phyloP scores from a whole-genome alignment of 768 basidiomycete genomes.

The Rhizopogon sp. region DNA sequence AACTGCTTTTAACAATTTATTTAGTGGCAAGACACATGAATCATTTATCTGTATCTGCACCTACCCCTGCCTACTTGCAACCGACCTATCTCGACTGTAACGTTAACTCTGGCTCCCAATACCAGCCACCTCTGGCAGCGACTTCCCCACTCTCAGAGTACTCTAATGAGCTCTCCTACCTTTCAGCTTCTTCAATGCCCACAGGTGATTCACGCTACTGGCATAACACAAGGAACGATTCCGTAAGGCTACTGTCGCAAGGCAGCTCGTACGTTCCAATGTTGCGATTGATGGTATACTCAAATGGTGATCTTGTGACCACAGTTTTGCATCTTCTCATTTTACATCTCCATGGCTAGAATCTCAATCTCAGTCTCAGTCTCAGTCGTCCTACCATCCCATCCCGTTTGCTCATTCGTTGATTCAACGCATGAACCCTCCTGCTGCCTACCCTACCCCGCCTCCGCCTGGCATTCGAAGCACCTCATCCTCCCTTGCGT shows the following conservation, averaged over 20 bases:
- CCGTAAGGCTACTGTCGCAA: constrained; percentile 55
- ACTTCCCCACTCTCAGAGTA: constrained; percentile 66
- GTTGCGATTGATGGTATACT: neutral
- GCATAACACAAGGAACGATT: constrained; percentile 57
- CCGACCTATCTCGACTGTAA: constrained; percentile 42
- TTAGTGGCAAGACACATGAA: constrained; percentile 65
- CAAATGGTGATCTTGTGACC: constrained; percentile 4
- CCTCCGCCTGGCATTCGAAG: constrained; percentile 57
- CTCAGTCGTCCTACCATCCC: constrained; percentile 49
- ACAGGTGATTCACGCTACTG: constrained; percentile 53
- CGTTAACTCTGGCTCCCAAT: constrained; percentile 13
- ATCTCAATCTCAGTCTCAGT: constrained; percentile 40
- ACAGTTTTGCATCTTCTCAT: constrained; percentile 20
- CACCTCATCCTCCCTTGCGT: constrained; percentile 73
- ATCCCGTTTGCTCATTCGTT: constrained; percentile 59
- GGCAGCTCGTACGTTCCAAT: constrained; percentile 39
- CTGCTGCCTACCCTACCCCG: constrained; percentile 65
- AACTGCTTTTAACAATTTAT: constrained; percentile 6
- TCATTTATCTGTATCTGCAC: constrained; percentile 51
- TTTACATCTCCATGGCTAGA: constrained; percentile 32
- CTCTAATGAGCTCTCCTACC: constrained; percentile 52
- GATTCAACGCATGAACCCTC: constrained; percentile 58
- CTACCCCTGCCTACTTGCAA: constrained; percentile 61
- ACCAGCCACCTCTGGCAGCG: constrained; percentile 28
- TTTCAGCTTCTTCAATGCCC: constrained; percentile 43